phyloP scores from a whole-genome alignment of 257 asterid genomes.

The Mentha longifolia region DNA sequence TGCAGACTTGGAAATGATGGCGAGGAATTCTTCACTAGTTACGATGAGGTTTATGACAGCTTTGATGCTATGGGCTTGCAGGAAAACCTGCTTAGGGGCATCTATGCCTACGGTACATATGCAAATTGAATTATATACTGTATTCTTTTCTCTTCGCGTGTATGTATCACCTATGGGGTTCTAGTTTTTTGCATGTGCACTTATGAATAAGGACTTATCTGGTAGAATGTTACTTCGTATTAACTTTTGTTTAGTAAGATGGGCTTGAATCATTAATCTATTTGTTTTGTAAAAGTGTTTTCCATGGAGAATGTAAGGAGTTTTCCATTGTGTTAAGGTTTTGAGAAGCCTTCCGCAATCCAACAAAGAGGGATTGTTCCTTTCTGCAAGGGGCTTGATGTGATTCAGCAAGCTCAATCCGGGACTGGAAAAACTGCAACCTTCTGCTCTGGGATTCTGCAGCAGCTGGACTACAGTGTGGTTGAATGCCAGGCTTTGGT shows the following conservation, averaged over 20 bases:
- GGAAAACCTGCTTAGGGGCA: slow-evolving; percentile 65
- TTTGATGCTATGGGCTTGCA: slow-evolving; percentile 66
- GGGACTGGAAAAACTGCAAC: slow-evolving; percentile 71
- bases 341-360: slow-evolving; percentile 70
- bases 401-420: slow-evolving; percentile 63
- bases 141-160: background rate
- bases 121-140: background rate
- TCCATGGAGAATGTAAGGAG: background rate
- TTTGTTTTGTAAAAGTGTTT: background rate
- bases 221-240: background rate
- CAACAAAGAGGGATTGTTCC: slow-evolving; percentile 71
- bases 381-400: slow-evolving; percentile 65
- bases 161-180: background rate
- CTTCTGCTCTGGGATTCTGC: slow-evolving; percentile 67
- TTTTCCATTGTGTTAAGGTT: slow-evolving; percentile 41
- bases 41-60: slow-evolving; percentile 64
- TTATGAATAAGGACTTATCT: background rate
- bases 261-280: background rate
- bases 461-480: slow-evolving; percentile 52
- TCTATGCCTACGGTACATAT: slow-evolving; percentile 61
- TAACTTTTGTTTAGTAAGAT: background rate
- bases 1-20: slow-evolving; percentile 56
- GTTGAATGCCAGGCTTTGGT: slow-evolving; percentile 67
- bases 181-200: background rate
- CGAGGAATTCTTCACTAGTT: slow-evolving; percentile 56